phyloP scores from a whole-genome alignment of 2,329 filamentous ascomycete genomes.

The Aspergillus ustus region DNA sequence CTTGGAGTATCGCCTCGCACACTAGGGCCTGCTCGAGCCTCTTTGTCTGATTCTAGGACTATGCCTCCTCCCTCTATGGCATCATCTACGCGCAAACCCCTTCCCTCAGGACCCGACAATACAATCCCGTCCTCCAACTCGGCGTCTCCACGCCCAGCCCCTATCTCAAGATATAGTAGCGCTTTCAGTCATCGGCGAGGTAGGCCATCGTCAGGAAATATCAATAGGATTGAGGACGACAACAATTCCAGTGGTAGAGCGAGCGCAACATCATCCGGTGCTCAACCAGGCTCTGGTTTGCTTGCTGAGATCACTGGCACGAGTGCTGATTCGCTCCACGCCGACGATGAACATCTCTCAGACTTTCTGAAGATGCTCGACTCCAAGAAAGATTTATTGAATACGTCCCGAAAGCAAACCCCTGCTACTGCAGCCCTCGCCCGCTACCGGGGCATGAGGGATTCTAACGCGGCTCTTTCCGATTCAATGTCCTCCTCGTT shows the following conservation, averaged over 20 bases:
- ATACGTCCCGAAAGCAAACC: constrained; percentile 71
- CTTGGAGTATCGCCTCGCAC: constrained; percentile 59
- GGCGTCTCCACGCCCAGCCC: constrained; percentile 77
- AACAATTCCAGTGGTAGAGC: constrained; percentile 63
- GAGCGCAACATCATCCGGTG: constrained; percentile 55
- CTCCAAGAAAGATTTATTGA: constrained; percentile 81
- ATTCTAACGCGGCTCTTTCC: constrained; percentile 84
- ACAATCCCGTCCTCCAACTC: constrained; percentile 68
- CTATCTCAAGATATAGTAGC: constrained; percentile 86
- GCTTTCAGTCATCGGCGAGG: constrained; percentile 87
- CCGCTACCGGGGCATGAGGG: constrained; percentile 85
- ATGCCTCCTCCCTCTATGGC: constrained; percentile 46
- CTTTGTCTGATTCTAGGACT: constrained; percentile 44
- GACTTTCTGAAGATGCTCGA: constrained; percentile 91
- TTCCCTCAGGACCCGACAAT: constrained; percentile 64
- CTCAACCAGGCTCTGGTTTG: constrained; percentile 76
- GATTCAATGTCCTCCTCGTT: constrained; percentile 93
- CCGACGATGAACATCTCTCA: constrained; percentile 90
- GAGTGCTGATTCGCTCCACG: constrained; percentile 68
- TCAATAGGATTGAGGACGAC: constrained; percentile 60
- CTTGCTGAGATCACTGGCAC: constrained; percentile 71
- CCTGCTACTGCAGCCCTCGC: constrained; percentile 80
- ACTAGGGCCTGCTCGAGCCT: constrained; percentile 45
- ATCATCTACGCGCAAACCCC: constrained; percentile 42
- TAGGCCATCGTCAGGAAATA: constrained; percentile 75